Evolutionary conservation across 371 early-diverging fungal species (phyloP).

Genomic region (Saksenaea vasiformis): DNA sequence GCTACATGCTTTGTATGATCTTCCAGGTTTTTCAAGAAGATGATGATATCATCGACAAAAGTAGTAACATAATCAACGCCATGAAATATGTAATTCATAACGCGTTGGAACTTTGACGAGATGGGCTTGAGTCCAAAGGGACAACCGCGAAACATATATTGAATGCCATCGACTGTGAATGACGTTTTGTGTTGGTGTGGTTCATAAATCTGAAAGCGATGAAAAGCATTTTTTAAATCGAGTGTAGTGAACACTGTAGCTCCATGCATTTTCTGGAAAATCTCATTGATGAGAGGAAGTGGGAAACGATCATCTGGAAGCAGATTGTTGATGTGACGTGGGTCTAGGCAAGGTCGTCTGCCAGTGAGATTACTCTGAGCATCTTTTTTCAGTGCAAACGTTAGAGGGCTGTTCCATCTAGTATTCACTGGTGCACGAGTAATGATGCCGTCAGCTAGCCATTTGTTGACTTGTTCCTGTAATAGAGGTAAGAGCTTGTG

Average conservation of each 20-base stretch:
- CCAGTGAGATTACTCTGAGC: background rate
- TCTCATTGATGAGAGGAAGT: conserved; percentile 22
- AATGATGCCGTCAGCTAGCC: conserved; percentile 5
- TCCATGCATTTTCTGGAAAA: conserved; percentile 18
- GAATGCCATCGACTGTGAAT: conserved; percentile 16
- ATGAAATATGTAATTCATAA: conserved; percentile 10
- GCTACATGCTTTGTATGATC: conserved; percentile 10
- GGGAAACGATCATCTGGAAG: conserved; percentile 22
- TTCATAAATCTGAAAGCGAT: conserved; percentile 24
- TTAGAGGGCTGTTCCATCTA: conserved; percentile 10
- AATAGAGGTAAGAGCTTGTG: background rate
- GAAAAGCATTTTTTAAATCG: conserved; percentile 29
- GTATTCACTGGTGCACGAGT: background rate
- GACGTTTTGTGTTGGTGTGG: conserved; percentile 17
- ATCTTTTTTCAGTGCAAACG: conserved; percentile 25
- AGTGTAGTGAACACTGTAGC: conserved; percentile 18
- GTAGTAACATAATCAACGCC: background rate
- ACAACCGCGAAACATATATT: conserved; percentile 23
- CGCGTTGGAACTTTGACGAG: conserved; percentile 20
- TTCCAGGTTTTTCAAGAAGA: background rate
- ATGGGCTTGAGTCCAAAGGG: conserved; percentile 33
- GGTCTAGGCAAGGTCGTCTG: conserved; percentile 23
- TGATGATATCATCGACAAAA: conserved; percentile 18
- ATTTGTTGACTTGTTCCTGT: conserved; percentile 1
- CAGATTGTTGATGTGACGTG: conserved; percentile 18